phyloP scores from a whole-genome alignment of 1,139 yeast genomes.

The Scheffersomyces cryptocercus region DNA sequence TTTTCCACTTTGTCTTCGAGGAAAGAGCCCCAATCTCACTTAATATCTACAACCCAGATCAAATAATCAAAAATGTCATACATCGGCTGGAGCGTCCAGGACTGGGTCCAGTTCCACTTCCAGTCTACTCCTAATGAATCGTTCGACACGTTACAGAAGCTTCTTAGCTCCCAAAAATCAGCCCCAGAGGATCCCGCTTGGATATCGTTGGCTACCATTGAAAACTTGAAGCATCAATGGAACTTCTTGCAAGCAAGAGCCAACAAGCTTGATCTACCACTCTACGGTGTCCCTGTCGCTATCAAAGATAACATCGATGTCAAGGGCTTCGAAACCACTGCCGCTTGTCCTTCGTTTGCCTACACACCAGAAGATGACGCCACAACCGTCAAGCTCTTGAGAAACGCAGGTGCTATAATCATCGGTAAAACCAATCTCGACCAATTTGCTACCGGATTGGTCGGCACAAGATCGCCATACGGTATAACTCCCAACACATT shows the following conservation, averaged over 20 bases:
- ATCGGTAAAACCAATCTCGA: conserved; percentile 93
- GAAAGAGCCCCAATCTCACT: no score
- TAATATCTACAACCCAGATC: no score
- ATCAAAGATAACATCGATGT: conserved; percentile 94
- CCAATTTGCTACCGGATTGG: conserved; percentile 96
- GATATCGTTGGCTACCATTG: conserved; percentile 72
- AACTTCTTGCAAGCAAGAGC: conserved; percentile 64
- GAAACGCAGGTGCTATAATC: conserved; percentile 85
- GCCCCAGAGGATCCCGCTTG: conserved; percentile 78
- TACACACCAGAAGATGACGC: conserved; percentile 73
- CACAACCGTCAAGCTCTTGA: conserved; percentile 65
- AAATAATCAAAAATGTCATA: conserved; percentile 13
- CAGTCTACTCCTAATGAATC: conserved; percentile 66
- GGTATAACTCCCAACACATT: conserved; percentile 85
- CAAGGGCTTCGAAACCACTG: conserved; percentile 80
- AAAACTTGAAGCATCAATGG: conserved; percentile 75
- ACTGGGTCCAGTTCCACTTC: conserved; percentile 74
- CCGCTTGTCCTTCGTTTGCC: conserved; percentile 86
- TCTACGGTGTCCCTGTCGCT: conserved; percentile 93
- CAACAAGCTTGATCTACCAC: conserved; percentile 52
- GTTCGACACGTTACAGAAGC: conserved; percentile 43
- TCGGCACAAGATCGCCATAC: conserved; percentile 92
- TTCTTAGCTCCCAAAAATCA: conserved; percentile 49
- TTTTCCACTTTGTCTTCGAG: no score
- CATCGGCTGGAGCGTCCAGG: conserved; percentile 44